Base-by-base conservation (phyloP, 257 asterid species). In the Cinchona pubescens region DNA sequence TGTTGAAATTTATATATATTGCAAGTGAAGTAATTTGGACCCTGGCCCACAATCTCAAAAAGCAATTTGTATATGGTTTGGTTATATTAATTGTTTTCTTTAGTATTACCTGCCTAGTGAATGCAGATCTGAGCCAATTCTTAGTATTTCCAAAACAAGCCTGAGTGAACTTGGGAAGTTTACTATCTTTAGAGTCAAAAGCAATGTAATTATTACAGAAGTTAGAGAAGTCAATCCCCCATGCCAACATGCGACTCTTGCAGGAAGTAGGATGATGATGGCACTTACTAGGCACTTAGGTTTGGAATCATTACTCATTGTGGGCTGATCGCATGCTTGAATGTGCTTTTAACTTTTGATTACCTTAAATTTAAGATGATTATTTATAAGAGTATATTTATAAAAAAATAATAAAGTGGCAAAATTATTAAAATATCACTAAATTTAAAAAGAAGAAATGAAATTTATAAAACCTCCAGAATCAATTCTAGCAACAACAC, bases 301-400 rank as follows among this genome's bases (percentile, higher is more conserved):
- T 32, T 16, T 40, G 56, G 73, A 75, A 65, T 65, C 66, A 66
- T 49, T 66, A 53, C 25, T 38, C 48, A 75, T 32, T 37, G 79
- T 49, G 72, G 35, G 29, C 8, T 49, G 56, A n/a, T 64, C 48
- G 51, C 78, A 74, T 62, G 72, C 72, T 64, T 73, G 60, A 25
- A 29, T 40, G 18, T 48, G 46, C 71, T 74, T 61, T 62, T 32
- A 62, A 23, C 78, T 74, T 74, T 63, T 55, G 66, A 49, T 49
- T 75, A 64, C 65, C 72, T 49, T 63, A 75, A n/a, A 65, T 66
- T 51, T 23, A 53, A 34, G 67, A 56, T 49, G 34, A 65, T 48
- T 67, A 32, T 65, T n/a, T n/a, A n/a, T n/a, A n/a, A n/a, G n/a
- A n/a, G n/a, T n/a, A n/a, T n/a, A n/a, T n/a, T n/a, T n/a, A n/a